Conservation (phyloP, 2,329 filamentous ascomycete species). For the Pseudocercospora vitis region DNA sequence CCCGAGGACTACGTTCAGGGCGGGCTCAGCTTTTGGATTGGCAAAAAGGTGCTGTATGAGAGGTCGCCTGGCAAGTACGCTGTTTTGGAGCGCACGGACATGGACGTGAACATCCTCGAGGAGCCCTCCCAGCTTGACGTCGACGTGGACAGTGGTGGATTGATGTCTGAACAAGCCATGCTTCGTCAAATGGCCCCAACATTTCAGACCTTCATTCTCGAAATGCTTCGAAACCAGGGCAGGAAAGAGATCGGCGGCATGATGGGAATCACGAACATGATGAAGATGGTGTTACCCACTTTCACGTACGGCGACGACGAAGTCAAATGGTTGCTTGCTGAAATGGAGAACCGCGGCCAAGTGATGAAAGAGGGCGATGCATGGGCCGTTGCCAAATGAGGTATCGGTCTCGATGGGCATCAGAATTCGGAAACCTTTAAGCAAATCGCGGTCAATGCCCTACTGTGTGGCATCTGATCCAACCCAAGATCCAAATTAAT, state of each 20-base stretch:
- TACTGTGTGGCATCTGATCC: too few relatives aligned
- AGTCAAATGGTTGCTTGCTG: slow-evolving; percentile 72
- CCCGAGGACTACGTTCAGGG: slow-evolving; percentile 69
- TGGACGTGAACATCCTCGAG: slow-evolving; percentile 29
- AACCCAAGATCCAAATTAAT: too few relatives aligned
- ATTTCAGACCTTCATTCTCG: slow-evolving; percentile 89
- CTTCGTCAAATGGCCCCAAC: slow-evolving; percentile 68
- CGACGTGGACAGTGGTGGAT: slow-evolving; percentile 49
- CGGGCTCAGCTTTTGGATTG: slow-evolving; percentile 71
- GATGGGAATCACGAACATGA: slow-evolving; percentile 88
- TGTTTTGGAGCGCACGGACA: slow-evolving; percentile 65
- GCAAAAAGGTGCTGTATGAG: slow-evolving; percentile 64
- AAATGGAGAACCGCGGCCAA: slow-evolving; percentile 72
- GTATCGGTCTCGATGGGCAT: background rate
- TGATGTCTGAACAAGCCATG: slow-evolving; percentile 55
- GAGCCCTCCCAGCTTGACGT: slow-evolving; percentile 39
- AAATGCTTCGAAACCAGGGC: slow-evolving; percentile 87
- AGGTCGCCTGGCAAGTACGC: slow-evolving; percentile 55
- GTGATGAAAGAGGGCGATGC: slow-evolving; percentile 50
- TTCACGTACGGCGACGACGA: slow-evolving; percentile 91
- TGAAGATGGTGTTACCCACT: slow-evolving; percentile 85
- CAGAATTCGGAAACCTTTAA: too few relatives aligned
- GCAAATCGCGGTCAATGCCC: too few relatives aligned
- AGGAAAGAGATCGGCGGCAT: slow-evolving; percentile 61
- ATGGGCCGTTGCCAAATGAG: slow-evolving; percentile 30